These are phyloP conservation scores for Teratosphaeria pseudoeucalypti DNA, from an alignment of 2,329 filamentous ascomycete genomes.

Conservation along the genomic window DNA sequence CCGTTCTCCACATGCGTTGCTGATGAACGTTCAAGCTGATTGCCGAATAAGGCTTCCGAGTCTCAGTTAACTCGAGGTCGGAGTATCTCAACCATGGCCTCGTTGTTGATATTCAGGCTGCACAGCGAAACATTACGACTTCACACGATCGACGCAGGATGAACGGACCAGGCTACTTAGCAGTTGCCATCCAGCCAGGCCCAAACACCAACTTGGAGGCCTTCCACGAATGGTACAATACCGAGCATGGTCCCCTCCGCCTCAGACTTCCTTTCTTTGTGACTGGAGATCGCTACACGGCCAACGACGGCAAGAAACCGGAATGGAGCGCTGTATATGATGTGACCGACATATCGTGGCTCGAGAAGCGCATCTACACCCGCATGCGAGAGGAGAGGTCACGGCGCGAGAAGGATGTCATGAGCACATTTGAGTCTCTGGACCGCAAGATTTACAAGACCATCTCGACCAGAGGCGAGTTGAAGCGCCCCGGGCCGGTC, in stretches of 20 bases:
- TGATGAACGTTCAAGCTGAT: neutral
- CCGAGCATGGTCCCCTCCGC: constrained; percentile 76
- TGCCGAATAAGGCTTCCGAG: neutral
- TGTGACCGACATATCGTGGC: constrained; percentile 60
- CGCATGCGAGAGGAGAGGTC: constrained; percentile 48
- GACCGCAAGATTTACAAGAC: constrained; percentile 62
- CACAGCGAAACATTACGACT: neutral
- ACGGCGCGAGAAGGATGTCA: constrained; percentile 40
- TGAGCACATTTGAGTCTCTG: constrained; percentile 54
- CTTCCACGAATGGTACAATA: constrained; percentile 92
- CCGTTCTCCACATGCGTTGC: neutral
- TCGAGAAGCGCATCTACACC: constrained; percentile 62
- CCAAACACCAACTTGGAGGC: constrained; percentile 53
- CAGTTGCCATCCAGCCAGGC: constrained; percentile 73
- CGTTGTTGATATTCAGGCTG: neutral
- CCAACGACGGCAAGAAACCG: constrained; percentile 52
- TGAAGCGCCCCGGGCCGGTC: constrained; percentile 15
- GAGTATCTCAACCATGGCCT: neutral
- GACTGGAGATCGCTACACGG: constrained; percentile 71
- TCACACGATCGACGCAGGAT: constrained; percentile 2
- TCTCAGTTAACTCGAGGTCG: neutral
- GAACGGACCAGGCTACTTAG: constrained; percentile 9
- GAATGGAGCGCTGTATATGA: constrained; percentile 76
- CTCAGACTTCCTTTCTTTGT: constrained; percentile 62
- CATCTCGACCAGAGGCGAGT: constrained; percentile 36